Evolutionary conservation across 441 rosid species (phyloP), one percentile per base, ranked within the genome.

Genomic region (Adansonia madagascariensis): DNA sequence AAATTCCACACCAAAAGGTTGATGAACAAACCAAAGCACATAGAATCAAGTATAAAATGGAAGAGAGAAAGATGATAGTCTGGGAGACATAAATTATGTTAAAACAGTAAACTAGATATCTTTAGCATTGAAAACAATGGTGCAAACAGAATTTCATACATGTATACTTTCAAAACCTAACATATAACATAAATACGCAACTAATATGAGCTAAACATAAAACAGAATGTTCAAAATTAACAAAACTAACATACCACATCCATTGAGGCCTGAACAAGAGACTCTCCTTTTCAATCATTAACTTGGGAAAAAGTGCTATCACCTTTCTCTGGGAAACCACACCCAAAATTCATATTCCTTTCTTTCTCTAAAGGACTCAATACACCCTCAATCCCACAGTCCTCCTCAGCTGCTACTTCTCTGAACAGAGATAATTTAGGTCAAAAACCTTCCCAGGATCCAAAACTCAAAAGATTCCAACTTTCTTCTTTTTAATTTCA

Each of bases 361-460:
- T 95, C 95, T 84, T 86, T 93, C 88, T 92, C 93, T 81, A 95
- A 80, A 59, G 93, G 87, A 55, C 75, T 87, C 78, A 95, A 82
- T 78, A 95, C 90, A 62, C 98, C 99, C 78, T 91, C 93, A 76
- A 93, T 84, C 49, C 99, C 99, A 76, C 88, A 86, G 73, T 86
- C 88, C 75, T 82, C 83, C 73, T 73, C 79, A 3, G 11, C 67
- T 20, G 79, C 80, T 20, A 79, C 78, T 82, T 87, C 91, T 81
- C 99, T 95, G 90, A 65, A 57, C 71, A 56, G 17, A 76, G 76
- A 64, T 0, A 39, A 15, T 56, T 11, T 4, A 22, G 31, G 31
- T 74, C 77, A 61, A 27, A 31, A 74, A 61, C 60, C 57, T 62
- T 61, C 60, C 27, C 17, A 71, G 47, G 62, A 53, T 20, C 20